Percentiles rank a stretch among this genome's conserved stretches.
Evolutionary conservation across 1,284 basidiomycete species (phyloP).

Genomic region (Microbotryum lychnidis-dioicae): DNA sequence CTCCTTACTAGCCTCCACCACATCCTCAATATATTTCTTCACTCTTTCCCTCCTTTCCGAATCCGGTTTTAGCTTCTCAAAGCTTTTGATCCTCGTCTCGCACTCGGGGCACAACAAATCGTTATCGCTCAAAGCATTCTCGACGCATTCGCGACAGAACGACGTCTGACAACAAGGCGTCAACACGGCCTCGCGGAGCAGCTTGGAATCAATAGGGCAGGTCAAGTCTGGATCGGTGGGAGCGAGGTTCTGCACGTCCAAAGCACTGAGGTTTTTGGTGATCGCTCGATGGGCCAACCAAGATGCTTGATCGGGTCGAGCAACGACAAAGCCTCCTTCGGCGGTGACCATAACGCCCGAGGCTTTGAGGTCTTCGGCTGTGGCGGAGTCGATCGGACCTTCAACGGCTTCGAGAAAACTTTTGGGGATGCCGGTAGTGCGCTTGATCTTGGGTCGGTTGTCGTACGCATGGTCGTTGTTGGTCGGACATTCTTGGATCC

Average conservation of each 20-base stretch:
- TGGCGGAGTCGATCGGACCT: slow-evolving; percentile 50
- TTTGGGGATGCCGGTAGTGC: slow-evolving; percentile 86
- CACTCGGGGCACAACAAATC: slow-evolving; percentile 88
- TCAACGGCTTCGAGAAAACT: slow-evolving; percentile 96
- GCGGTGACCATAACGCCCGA: slow-evolving; percentile 88
- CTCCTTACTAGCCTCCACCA: slow-evolving; percentile 70
- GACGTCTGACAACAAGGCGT: slow-evolving; percentile 79
- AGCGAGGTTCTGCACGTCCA: slow-evolving; percentile 71
- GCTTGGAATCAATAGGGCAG: slow-evolving; percentile 80
- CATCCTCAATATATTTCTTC: slow-evolving; percentile 68
- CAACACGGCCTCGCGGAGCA: slow-evolving; percentile 80
- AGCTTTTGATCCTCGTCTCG: slow-evolving; percentile 68
- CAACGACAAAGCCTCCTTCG: slow-evolving; percentile 90
- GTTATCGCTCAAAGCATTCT: slow-evolving; percentile 78
- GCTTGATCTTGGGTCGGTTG: slow-evolving; percentile 88
- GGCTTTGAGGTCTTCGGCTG: slow-evolving; percentile 18
- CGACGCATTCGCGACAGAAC: slow-evolving; percentile 95
- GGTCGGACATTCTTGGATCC: slow-evolving; percentile 99
- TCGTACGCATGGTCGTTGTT: slow-evolving; percentile 93
- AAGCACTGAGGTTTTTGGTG: slow-evolving; percentile 65
- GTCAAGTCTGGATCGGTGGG: slow-evolving; percentile 67
- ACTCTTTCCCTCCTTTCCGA: slow-evolving; percentile 67
- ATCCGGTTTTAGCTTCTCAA: slow-evolving; percentile 74
- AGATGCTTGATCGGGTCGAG: slow-evolving; percentile 78
- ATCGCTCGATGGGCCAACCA: slow-evolving; percentile 83